A percentile compares a stretch with the other conserved stretches of the same genome.
Conservation (phyloP, 106 monocot species). For the Apostasia shenzhenica region DNA sequence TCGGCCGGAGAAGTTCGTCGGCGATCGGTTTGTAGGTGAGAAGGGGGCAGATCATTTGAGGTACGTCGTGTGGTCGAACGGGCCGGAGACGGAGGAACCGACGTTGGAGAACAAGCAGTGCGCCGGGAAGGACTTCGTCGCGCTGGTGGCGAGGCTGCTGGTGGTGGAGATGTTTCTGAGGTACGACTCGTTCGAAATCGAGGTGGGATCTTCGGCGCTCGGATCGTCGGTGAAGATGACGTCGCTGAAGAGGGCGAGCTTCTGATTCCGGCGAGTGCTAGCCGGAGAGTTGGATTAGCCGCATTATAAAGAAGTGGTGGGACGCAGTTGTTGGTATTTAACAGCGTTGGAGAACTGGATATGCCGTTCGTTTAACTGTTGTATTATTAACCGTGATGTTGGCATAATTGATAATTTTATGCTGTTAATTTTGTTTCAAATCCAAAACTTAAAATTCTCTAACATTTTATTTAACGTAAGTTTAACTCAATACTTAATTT, state of each 20-base stretch:
- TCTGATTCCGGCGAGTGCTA: constrained; percentile 8
- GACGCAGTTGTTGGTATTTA: too few relatives aligned
- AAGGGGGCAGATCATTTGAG: constrained; percentile 42
- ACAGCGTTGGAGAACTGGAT: too few relatives aligned
- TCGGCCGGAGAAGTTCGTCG: constrained; percentile 61
- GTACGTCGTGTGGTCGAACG: constrained; percentile 87
- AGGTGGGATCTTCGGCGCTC: constrained; percentile 34
- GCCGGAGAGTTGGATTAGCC: too few relatives aligned
- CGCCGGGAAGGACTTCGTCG: constrained; percentile 91
- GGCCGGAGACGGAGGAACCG: constrained; percentile 71
- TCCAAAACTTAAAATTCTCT: too few relatives aligned
- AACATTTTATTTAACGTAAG: too few relatives aligned
- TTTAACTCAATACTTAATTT: too few relatives aligned
- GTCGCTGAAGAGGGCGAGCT: constrained; percentile 48
- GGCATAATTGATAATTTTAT: too few relatives aligned
- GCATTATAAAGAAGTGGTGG: too few relatives aligned
- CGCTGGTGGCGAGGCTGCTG: constrained; percentile 56
- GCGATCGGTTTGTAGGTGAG: constrained; percentile 72
- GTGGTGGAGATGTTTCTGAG: constrained; percentile 63
- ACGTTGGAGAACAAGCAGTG: constrained; percentile 86
- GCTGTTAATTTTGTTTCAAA: too few relatives aligned
- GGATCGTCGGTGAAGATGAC: constrained; percentile 43
- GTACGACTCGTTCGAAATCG: constrained; percentile 68
- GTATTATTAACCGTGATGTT: too few relatives aligned
- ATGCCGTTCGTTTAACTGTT: too few relatives aligned